These are phyloP conservation scores for Ophiostoma himal-ulmi DNA, from an alignment of 2,329 filamentous ascomycete species.

Conservation along the genomic window DNA sequence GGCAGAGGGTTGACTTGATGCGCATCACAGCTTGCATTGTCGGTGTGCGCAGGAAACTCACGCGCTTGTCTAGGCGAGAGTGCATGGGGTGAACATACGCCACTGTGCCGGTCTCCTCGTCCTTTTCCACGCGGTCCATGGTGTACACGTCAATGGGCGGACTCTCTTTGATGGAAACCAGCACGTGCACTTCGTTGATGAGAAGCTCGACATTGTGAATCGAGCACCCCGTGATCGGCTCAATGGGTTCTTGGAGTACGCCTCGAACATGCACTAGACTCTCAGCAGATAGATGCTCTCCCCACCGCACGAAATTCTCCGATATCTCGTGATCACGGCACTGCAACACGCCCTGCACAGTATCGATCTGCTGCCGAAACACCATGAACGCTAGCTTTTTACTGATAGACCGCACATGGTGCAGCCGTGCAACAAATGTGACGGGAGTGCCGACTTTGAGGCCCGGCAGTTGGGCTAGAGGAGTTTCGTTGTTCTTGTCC, in stretches of 20 bases:
- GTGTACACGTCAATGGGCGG: constrained; percentile 48
- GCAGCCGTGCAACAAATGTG: constrained; percentile 64
- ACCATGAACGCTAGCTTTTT: constrained; percentile 78
- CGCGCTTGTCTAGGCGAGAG: constrained; percentile 69
- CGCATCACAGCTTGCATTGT: constrained; percentile 84
- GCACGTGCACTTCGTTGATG: constrained; percentile 51
- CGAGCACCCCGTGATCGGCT: constrained; percentile 68
- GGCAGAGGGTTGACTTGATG: constrained; percentile 73
- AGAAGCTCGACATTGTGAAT: constrained; percentile 71
- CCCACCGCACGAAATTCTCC: constrained; percentile 77
- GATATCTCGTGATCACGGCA: constrained; percentile 53
- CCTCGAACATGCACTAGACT: constrained; percentile 73
- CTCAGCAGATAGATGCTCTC: constrained; percentile 73
- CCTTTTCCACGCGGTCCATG: constrained; percentile 37
- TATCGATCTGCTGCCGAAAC: constrained; percentile 75
- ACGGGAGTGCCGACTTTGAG: constrained; percentile 50
- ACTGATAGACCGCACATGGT: constrained; percentile 76
- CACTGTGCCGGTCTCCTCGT: constrained; percentile 35
- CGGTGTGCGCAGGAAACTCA: constrained; percentile 80
- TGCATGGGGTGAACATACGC: constrained; percentile 60
- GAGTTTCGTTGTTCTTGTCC: constrained; percentile 24
- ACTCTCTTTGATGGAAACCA: constrained; percentile 46
- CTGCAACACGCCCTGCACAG: constrained; percentile 74
- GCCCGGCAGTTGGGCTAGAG: constrained; percentile 27
- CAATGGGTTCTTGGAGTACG: constrained; percentile 64